phyloP scores from a whole-genome alignment of 176 grass and related monocot genomes.

The Raddia distichophylla region DNA sequence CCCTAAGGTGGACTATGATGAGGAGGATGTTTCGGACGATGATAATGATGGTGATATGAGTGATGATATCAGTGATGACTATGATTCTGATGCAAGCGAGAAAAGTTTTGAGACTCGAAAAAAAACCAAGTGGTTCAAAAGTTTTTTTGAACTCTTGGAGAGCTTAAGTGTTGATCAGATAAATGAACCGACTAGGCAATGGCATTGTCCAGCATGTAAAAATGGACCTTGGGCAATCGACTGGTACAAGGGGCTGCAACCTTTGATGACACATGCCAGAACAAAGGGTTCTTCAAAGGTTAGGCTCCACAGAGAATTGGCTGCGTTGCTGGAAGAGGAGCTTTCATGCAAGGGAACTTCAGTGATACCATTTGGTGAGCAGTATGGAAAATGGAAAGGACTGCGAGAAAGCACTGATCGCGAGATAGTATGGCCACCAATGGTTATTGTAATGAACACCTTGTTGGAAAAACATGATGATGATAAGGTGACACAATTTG shows the following conservation, averaged over 20 bases:
- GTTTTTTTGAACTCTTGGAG: constrained; percentile 68
- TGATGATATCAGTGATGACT: constrained; percentile 64
- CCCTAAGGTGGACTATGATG: constrained; percentile 43
- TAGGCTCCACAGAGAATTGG: constrained; percentile 84
- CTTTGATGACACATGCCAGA: constrained; percentile 75
- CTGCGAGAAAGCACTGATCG: constrained; percentile 55
- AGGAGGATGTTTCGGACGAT: constrained; percentile 48
- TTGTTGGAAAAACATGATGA: constrained; percentile 64
- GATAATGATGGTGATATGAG: constrained; percentile 66
- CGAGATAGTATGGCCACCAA: constrained; percentile 90
- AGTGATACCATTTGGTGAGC: constrained; percentile 68
- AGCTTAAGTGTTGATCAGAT: constrained; percentile 64
- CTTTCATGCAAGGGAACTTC: constrained; percentile 70
- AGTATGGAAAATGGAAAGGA: constrained; percentile 88
- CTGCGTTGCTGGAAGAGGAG: constrained; percentile 72
- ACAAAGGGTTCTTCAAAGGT: constrained; percentile 83
- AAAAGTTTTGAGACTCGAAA: constrained; percentile 75
- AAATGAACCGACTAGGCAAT: constrained; percentile 60
- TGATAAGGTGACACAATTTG: constrained; percentile 62
- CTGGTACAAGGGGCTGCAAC: constrained; percentile 89
- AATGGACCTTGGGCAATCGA: constrained; percentile 93
- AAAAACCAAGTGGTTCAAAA: constrained; percentile 73
- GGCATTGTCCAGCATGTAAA: constrained; percentile 83
- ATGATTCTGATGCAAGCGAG: constrained; percentile 75
- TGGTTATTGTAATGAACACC: constrained; percentile 94